Evolutionary conservation across 2,329 filamentous ascomycete genomes (phyloP).

Genomic region (Karstenula rhodostoma): DNA sequence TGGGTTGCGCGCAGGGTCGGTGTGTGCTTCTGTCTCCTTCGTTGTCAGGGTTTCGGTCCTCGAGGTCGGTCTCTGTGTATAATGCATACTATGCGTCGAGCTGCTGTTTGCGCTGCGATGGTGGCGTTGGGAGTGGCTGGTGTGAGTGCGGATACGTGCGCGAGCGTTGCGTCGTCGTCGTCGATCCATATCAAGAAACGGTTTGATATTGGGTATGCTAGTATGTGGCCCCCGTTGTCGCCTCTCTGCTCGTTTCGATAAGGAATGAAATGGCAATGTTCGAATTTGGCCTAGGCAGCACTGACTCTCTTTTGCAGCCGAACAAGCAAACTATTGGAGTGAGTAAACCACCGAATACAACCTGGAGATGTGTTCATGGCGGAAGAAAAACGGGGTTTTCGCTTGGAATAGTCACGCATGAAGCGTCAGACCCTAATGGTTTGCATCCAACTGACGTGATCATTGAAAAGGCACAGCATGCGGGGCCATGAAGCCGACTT

Average conservation of each 20-base stretch:
- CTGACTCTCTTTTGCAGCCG: constrained; percentile 4
- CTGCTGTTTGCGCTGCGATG: neutral
- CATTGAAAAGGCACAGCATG: constrained; percentile 25
- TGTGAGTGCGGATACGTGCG: constrained; percentile 26
- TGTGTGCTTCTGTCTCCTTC: neutral
- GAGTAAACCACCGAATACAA: too few relatives aligned
- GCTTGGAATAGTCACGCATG: too few relatives aligned
- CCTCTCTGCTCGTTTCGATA: too few relatives aligned
- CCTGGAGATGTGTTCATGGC: too few relatives aligned
- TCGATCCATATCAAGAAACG: constrained; percentile 22
- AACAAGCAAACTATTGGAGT: constrained; percentile 35
- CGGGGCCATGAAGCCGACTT: constrained; percentile 35
- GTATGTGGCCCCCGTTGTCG: neutral
- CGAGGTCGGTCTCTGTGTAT: neutral
- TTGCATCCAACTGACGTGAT: too few relatives aligned
- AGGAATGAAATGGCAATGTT: too few relatives aligned
- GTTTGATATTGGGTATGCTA: constrained; percentile 22
- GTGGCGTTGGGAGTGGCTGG: neutral
- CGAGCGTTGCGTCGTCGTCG: constrained; percentile 19
- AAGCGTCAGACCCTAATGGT: too few relatives aligned
- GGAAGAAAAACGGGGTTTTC: too few relatives aligned
- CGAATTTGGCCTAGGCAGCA: too few relatives aligned
- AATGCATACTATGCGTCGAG: constrained; percentile 3
- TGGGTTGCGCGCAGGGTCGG: neutral
- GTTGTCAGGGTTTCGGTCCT: too few relatives aligned